These are phyloP conservation scores for Candida anutae DNA, from an alignment of 1,139 yeast genomes.

Conservation along the genomic window DNA sequence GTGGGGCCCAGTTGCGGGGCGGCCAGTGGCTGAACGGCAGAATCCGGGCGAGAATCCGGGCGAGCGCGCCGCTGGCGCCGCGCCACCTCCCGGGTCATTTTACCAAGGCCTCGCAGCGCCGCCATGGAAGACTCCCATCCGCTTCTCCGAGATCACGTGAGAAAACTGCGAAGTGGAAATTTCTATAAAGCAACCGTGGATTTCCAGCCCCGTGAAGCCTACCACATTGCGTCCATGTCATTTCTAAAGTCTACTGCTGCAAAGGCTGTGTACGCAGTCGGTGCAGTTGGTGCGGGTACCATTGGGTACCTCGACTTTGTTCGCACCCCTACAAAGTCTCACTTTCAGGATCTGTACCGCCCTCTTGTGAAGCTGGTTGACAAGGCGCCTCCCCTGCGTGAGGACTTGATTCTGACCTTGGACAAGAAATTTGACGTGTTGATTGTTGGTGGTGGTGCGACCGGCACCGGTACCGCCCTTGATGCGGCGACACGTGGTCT, in stretches of 20 bases:
- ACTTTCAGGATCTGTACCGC: conserved; percentile 22
- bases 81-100: too few species aligned
- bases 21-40: too few species aligned
- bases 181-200: too few species aligned
- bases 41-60: too few species aligned
- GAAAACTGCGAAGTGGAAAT: too few species aligned
- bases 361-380: conserved; percentile 30
- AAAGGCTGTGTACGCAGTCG: conserved; percentile 24
- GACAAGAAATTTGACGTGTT: conserved; percentile 63
- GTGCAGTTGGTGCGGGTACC: conserved; percentile 29
- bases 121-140: too few species aligned
- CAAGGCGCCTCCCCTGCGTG: conserved; percentile 31
- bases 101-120: too few species aligned
- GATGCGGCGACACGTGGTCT: conserved; percentile 91
- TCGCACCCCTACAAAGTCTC: conserved; percentile 25
- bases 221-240: too few species aligned
- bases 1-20: too few species aligned
- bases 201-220: too few species aligned
- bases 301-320: conserved; percentile 38
- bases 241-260: conserved; percentile 16
- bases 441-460: conserved; percentile 93
- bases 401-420: conserved; percentile 24
- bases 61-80: too few species aligned
- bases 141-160: too few species aligned
- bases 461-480: conserved; percentile 88